These are phyloP conservation scores for Jackrogersella minutella DNA, from an alignment of 495 filamentous ascomycete genomes.

Conservation along the genomic window DNA sequence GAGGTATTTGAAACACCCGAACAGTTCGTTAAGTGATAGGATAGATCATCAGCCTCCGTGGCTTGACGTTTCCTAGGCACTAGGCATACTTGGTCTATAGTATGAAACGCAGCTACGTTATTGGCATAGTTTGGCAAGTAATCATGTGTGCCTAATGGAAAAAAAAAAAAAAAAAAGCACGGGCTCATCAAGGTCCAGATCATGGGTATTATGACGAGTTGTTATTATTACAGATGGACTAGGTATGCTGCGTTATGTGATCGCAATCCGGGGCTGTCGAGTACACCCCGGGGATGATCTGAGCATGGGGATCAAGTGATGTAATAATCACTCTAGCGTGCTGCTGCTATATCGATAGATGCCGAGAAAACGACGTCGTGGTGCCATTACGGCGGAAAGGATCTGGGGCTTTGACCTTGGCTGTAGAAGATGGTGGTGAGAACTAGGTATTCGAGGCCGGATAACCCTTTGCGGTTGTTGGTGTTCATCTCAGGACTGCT, in stretches of 20 bases:
- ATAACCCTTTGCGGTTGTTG: too few species aligned
- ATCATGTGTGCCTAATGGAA: neutral
- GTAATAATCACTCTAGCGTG: too few species aligned
- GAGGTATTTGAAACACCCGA: conserved; percentile 9
- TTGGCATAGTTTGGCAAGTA: neutral
- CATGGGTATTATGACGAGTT: conserved; percentile 1
- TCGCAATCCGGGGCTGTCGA: too few species aligned
- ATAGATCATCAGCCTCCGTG: neutral
- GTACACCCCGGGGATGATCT: too few species aligned
- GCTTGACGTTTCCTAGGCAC: neutral
- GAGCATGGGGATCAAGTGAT: too few species aligned
- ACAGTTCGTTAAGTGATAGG: neutral
- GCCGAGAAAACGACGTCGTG: too few species aligned
- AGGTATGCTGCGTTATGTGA: neutral
- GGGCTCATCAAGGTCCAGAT: neutral
- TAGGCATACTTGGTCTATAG: neutral
- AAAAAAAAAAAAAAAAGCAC: neutral
- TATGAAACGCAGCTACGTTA: neutral
- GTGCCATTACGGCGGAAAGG: too few species aligned
- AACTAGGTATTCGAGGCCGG: too few species aligned
- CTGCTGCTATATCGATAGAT: too few species aligned
- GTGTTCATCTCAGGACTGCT: too few species aligned
- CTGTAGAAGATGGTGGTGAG: too few species aligned
- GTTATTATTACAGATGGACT: neutral
- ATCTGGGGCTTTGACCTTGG: too few species aligned